Conservation (phyloP, 192 early-diverging fungal genomes). For the Podila minutissima region DNA sequence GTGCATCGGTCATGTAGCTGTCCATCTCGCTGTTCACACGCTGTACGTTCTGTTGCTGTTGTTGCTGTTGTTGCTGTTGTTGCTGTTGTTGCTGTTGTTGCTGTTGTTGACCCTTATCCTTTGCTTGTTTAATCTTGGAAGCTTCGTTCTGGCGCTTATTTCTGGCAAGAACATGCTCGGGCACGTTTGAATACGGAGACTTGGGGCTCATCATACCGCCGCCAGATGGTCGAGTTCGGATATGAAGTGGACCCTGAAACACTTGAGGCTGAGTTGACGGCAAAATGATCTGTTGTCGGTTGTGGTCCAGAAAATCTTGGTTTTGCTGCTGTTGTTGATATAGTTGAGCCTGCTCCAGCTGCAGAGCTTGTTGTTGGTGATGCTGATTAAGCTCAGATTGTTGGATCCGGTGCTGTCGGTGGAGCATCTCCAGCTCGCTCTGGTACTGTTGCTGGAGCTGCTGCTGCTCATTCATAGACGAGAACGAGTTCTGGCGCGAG, state of each 20-base stretch:
- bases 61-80: slow-evolving; percentile 14
- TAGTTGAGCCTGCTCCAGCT: slow-evolving; percentile 32
- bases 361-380: slow-evolving; percentile 35
- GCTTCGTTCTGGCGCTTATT: slow-evolving; percentile 21
- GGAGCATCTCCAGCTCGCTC: slow-evolving; percentile 19
- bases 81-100: slow-evolving; percentile 8
- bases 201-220: slow-evolving; percentile 12
- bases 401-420: slow-evolving; percentile 33
- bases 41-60: background rate
- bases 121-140: slow-evolving; percentile 13
- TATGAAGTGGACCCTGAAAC: background rate
- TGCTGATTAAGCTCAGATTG: slow-evolving; percentile 31
- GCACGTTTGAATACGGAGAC: slow-evolving; percentile 3
- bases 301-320: slow-evolving; percentile 16
- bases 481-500: background rate
- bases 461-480: slow-evolving; percentile 3
- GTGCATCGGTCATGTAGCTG: slow-evolving; percentile 32
- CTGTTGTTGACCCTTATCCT: slow-evolving; percentile 6
- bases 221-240: background rate
- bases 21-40: background rate
- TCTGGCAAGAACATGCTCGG: slow-evolving; percentile 8
- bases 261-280: background rate
- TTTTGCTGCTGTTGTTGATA: slow-evolving; percentile 38
- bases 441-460: slow-evolving; percentile 21
- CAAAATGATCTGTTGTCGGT: slow-evolving; percentile 4